Evolutionary conservation across 148 eudicot genomes (phyloP).

Genomic region (Suaeda aralocaspica): DNA sequence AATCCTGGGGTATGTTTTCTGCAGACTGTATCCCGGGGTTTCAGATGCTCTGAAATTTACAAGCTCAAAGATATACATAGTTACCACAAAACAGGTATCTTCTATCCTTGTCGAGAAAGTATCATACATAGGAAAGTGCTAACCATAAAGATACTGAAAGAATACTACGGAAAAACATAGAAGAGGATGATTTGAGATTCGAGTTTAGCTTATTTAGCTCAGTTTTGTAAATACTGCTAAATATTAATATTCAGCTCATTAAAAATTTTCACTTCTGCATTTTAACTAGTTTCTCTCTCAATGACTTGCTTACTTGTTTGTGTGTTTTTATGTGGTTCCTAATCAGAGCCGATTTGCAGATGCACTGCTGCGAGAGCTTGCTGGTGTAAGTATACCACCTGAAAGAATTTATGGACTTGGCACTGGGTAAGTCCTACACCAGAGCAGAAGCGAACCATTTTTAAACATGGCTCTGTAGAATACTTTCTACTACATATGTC

Average conservation of each 20-base stretch:
- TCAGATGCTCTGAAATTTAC: conserved; percentile 89
- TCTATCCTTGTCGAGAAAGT: neutral
- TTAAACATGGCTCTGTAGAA: neutral
- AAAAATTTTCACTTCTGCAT: neutral
- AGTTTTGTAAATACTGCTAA: too few species aligned
- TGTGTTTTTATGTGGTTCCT: conserved; percentile 7
- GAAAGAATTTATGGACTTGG: conserved; percentile 93
- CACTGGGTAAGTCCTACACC: conserved; percentile 55
- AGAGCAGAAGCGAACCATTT: neutral
- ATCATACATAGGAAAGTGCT: neutral
- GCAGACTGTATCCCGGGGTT: conserved; percentile 93
- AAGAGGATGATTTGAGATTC: neutral
- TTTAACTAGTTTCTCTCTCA: neutral
- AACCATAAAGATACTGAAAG: neutral
- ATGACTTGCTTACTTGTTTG: conserved; percentile 9
- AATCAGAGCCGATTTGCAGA: conserved; percentile 87
- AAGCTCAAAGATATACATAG: conserved; percentile 82
- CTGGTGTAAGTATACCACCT: conserved; percentile 82
- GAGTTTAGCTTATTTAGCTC: neutral
- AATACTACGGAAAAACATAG: too few species aligned
- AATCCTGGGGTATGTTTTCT: conserved; percentile 10
- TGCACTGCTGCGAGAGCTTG: conserved; percentile 81
- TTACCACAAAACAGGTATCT: conserved; percentile 90
- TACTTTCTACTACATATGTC: neutral
- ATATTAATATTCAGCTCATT: neutral